Evolutionary conservation across 139 green algal species (phyloP).

Genomic region (Chlamydomonas incerta): DNA sequence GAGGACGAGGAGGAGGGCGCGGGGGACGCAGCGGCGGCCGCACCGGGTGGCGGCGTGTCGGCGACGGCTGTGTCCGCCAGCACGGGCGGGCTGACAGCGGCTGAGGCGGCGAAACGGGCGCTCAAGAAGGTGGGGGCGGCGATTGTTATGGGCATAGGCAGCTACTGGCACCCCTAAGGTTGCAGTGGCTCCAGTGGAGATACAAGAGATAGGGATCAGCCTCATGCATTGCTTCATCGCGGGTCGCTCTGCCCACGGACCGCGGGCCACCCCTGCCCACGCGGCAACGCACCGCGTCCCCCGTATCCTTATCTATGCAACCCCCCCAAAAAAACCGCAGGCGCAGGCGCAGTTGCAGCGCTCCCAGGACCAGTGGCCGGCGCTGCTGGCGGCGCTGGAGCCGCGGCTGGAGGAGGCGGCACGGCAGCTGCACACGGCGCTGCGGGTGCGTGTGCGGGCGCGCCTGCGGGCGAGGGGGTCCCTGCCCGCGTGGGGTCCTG

Average conservation of each 20-base stretch:
- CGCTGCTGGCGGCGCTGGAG: slow-evolving; percentile 8
- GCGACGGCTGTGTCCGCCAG: background rate
- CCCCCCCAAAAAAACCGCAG: background rate
- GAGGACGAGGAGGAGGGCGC: background rate
- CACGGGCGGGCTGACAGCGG: background rate
- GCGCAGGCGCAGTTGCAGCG: background rate
- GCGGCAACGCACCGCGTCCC: no score
- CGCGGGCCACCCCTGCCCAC: no score
- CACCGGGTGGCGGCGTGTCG: background rate
- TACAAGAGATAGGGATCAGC: no score
- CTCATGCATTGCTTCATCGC: no score
- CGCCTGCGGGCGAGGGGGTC: no score
- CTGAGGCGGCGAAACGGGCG: slow-evolving; percentile 13
- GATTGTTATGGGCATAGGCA: no score
- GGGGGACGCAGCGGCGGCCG: background rate
- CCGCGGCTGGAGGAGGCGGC: slow-evolving; percentile 26
- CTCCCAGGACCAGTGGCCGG: background rate
- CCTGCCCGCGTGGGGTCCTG: no score
- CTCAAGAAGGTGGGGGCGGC: slow-evolving; percentile 4
- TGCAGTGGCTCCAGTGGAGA: no score
- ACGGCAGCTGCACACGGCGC: background rate
- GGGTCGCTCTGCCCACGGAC: no score
- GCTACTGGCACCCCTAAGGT: no score
- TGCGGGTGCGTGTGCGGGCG: background rate
- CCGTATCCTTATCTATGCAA: no score